phyloP scores from a whole-genome alignment of 139 green algal species.

The Tetraselmis striata region DNA sequence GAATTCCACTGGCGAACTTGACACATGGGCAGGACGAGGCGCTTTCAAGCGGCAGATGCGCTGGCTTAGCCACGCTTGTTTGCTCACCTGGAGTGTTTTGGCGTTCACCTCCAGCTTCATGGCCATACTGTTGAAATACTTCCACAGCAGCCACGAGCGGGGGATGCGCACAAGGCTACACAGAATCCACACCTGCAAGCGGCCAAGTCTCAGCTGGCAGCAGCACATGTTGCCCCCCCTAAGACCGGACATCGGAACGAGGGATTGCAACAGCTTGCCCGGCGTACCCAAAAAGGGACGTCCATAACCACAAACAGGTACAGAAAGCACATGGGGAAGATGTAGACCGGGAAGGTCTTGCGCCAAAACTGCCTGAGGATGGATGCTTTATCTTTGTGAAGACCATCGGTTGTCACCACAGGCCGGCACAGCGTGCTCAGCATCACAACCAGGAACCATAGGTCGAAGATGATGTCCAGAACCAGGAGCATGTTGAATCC shows the following conservation, averaged over 20 bases:
- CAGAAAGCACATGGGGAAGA: background rate
- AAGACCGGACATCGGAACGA: background rate
- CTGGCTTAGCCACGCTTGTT: too few species aligned
- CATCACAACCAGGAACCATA: background rate
- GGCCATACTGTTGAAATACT: background rate
- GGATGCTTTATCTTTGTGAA: background rate
- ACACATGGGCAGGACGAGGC: too few species aligned
- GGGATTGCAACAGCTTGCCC: background rate
- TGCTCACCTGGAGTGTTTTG: background rate
- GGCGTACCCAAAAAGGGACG: background rate
- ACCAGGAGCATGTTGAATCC: background rate
- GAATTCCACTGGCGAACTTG: too few species aligned
- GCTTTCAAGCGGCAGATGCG: background rate
- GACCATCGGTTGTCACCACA: background rate
- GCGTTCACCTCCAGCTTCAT: background rate
- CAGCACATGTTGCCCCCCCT: too few species aligned
- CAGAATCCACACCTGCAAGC: background rate
- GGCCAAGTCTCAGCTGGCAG: background rate
- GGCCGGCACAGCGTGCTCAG: too few species aligned
- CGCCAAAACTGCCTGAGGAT: background rate
- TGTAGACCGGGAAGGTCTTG: background rate
- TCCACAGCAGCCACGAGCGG: background rate
- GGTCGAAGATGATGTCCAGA: background rate
- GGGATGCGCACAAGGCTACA: background rate
- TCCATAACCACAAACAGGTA: background rate